Evolutionary conservation across 148 eudicot genomes (phyloP), one percentile per base, ranked within the genome.

Genomic region (Fallopia convolvulus): DNA sequence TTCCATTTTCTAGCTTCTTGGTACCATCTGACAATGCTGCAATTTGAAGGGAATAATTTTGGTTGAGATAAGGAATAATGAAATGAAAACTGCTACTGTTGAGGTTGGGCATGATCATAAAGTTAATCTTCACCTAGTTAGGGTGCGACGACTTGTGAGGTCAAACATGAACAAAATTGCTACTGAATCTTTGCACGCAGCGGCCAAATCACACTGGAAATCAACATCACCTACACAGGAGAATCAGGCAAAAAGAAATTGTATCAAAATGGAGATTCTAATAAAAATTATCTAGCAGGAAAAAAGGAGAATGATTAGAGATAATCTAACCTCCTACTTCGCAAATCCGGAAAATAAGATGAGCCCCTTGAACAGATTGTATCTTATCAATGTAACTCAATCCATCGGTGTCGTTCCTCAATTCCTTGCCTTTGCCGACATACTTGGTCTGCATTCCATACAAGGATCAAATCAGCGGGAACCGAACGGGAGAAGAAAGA

Each of bases 131-230:
- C 36, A 88, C 93, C 87, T 90, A 52, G 88, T 90, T 49, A 90
- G 76, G 9, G 94, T 88, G 26, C 91, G 77, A 12, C 94, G 84
- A 76, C 89, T 88, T 10, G 94, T 88, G 44, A 90, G 88, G 85
- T 90, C 91, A 80, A 90, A 90, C 94, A 90, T 88, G 86, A 90
- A 84, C 42, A 90, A 75, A n/a, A 90, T 81, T 33, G 94, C 91
- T 17, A 90, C 94, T 0, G 91, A 85, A 82, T 87, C 92, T 78
- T 84, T 83, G 36, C 92, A 90, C 20, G 90, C 88, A 48, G 71
- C 74, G 70, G 92, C 88, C 23, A 90, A 72, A 56, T 83, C 77
- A 75, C 79, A 80, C 80, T 46, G 55, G 53, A 46, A 73, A 73
- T 73, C 33, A 73, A 73, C 52, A 73, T 73, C 55, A 20, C 75